Base-by-base conservation (phyloP, 176 grass and related monocot genomes). In the Saccharum spontaneum region DNA sequence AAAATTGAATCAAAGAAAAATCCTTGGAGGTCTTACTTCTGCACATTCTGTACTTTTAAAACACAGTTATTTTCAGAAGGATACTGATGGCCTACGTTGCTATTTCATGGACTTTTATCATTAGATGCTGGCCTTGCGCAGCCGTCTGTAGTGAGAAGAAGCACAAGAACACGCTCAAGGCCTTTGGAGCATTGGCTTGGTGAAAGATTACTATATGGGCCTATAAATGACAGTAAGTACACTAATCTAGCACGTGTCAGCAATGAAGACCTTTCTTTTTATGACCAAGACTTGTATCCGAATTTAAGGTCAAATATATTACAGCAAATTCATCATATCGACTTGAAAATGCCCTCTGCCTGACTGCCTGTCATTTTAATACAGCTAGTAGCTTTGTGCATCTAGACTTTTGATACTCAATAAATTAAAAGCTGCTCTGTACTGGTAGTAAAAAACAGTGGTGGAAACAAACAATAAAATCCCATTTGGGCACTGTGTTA, bases 161-260 rank as follows among this genome's bases (percentile, higher is more conserved):
- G 97, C 76, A 94, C 94, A 55, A 88, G 97, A 86, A 86, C 91
- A 39, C 87, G 78, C 14, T 80, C 82, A 69, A 92, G 86, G 62
- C 94, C 94, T 80, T 84, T 97, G 59, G 18, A 90, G 82, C 40
- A 86, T 33, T 99, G 97, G 97, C 88, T 78, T 65, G 97, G 97
- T 12, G 97, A 99, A 73, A 88, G 88, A 80, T 86, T 92, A 0
- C 28, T 99, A 38, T 99, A 91, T 82, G 93, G 80, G 45, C 94
- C 88, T 26, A 86, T 99, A 77, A 70, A 92, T 77, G 76, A 86
- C 10, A 92, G 97, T 99, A 83, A 94, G 97, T 92, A 57, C 68
- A 75, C 46, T 50, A 17, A 84, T 84, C 34, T 81, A 81, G 46
- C 4, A 69, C 1, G 30, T 60, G 17, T 67, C 37, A 61, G 39